Evolutionary conservation across 305 asterid species (phyloP), one percentile per base, ranked within the genome.

Genomic region (Fraxinus greggii): DNA sequence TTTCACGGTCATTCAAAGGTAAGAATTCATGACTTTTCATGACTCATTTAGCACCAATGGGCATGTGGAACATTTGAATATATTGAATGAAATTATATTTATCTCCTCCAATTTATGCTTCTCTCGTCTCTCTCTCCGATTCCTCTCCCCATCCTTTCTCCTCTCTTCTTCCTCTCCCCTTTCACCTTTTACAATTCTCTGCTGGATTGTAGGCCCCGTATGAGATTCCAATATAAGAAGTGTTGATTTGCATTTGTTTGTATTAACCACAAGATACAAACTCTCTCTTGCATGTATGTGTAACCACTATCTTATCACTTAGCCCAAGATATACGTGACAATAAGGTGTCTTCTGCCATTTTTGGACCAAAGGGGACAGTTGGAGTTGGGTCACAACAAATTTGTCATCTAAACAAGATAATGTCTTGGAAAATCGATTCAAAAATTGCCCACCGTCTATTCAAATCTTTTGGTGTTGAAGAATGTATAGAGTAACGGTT

Each of bases 301-400:
- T 48, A 65, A 40, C 51, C 70, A 38, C 19, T 75, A 48, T 42
- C 54, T 76, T 51, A 32, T 67, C 54, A 23, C 69, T 75, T 17
- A 77, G 56, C 24, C 78, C 75, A 19, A 28, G 36, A 51, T 28
- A 61, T 38, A 26, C 15, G 10, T 10, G 51, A 72, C 36, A 59
- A 75, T 72, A 59, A 75, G 59, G 81, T 28, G 56, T 29, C 75
- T 61, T 17, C 13, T 51, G 63, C 78, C 78, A 73, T 83, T 21
- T 54, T 17, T 78, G 48, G 33, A 42, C 63, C 59, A 38, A 19
- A 56, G 26, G 65, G 65, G 19, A 7, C 17, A 23, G 72, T 63
- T 23, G 31, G 31, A 59, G 69, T 59, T 61, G 54, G 67, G 69
- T 59, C 29, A 23, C 70, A 5, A 61, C 29, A 63, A 63, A 2